These are phyloP conservation scores for Euphorbia pulcherrima DNA, from an alignment of 345 rosid genomes.

Conservation along the genomic window DNA sequence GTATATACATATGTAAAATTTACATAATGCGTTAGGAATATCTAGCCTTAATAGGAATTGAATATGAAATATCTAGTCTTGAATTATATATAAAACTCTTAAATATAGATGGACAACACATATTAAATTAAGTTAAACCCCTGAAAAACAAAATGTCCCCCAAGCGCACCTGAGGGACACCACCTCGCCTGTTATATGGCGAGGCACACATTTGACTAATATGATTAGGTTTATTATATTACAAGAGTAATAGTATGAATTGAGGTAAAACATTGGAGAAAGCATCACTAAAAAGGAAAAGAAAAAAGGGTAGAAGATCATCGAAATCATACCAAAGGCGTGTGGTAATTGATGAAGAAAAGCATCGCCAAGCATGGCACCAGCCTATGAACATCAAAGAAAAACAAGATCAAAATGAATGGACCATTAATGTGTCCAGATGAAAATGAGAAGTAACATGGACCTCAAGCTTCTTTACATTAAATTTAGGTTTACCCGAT, in stretches of 20 bases:
- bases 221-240: background rate
- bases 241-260: background rate
- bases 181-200: no score
- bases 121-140: no score
- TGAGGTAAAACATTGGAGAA: background rate
- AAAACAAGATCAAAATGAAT: slow-evolving; percentile 14
- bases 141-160: no score
- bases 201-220: no score
- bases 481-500: background rate
- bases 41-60: no score
- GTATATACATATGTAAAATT: no score
- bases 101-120: no score
- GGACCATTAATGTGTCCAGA: background rate
- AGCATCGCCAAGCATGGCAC: slow-evolving; percentile 99
- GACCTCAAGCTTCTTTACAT: background rate
- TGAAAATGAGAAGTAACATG: background rate
- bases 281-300: slow-evolving; percentile 1
- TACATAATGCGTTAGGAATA: no score
- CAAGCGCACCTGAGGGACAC: no score
- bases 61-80: no score
- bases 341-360: slow-evolving; percentile 98
- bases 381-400: slow-evolving; percentile 54
- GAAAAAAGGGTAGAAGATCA: background rate
- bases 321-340: slow-evolving; percentile 75
- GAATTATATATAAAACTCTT: no score